Evolutionary conservation across 169 alveolate genomes (phyloP), one percentile per base, ranked within the genome.

Genomic region (Sarcocystis neurona): DNA sequence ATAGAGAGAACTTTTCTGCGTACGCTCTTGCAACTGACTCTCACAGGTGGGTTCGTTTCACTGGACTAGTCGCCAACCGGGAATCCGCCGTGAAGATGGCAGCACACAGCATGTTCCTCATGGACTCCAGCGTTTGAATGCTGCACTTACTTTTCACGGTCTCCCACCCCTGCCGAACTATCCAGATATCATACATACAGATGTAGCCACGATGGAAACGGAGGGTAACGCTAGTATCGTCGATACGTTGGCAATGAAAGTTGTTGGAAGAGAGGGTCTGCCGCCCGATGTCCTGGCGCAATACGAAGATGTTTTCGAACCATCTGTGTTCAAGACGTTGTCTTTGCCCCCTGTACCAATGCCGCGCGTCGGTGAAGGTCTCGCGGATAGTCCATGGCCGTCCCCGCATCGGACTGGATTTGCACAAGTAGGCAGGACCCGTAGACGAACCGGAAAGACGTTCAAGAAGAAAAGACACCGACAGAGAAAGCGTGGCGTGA

Each of bases 301-400:
- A 63, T 87, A 56, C 75, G 18, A 74, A 0, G 48, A 75, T 34
- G 84, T 18, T 15, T 72, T 75, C 63, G 68, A 32, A 50, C 58
- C 58, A 10, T 87, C 91, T 0, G 30, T 87, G 37, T 85, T 68
- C 75, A 20, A 46, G n/a, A 74, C 91, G 37, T 68, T 84, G 91
- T 84, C 47, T 18, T 82, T 87, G 12, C 87, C 91, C n/a, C 82
- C 91, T 23, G 82, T 85, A 1, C 66, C 44, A 6, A 77, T 77
- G 58, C 88, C 91, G 0, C 50, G 87, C 46, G 68, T 75, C 58
- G 56, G 82, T 53, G 50, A 41, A 15, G 91, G 91, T 39, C 91
- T 87, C 27, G 93, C 88, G 47, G 56, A 53, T 39, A 92, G 94
- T 92, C 90, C 93, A 2, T 90, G 93, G 93, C 88, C 93, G 6